phyloP scores from a whole-genome alignment of 306 rosid species.

The Vigna unguiculata region DNA sequence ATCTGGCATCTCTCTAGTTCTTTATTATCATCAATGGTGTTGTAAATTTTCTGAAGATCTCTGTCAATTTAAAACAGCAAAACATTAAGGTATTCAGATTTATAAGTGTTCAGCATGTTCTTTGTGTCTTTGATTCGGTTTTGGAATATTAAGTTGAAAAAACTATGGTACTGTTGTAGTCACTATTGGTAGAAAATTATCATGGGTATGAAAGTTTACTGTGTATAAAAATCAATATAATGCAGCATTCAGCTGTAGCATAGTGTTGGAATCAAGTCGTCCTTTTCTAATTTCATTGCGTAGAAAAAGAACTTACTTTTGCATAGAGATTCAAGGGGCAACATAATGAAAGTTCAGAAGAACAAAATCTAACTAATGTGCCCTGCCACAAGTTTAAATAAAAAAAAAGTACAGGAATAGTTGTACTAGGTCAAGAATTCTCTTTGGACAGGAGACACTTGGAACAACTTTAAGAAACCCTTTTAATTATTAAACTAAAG shows the following conservation, averaged over 20 bases:
- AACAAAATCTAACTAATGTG: conserved; percentile 36
- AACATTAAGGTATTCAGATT: too few relatives aligned
- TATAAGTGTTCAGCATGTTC: too few relatives aligned
- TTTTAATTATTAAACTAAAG: conserved; percentile 35
- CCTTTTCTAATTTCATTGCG: background rate
- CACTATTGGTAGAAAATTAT: too few relatives aligned
- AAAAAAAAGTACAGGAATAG: conserved; percentile 1
- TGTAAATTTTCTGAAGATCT: too few relatives aligned
- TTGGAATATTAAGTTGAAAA: too few relatives aligned
- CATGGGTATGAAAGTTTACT: too few relatives aligned
- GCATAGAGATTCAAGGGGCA: conserved; percentile 33
- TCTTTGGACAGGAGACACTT: conserved; percentile 44
- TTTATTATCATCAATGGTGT: background rate
- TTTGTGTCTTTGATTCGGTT: too few relatives aligned
- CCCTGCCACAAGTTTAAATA: conserved; percentile 21
- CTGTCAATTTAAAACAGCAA: too few relatives aligned
- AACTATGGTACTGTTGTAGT: too few relatives aligned
- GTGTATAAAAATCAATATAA: background rate
- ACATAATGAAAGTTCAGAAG: conserved; percentile 9
- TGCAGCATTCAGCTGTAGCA: background rate
- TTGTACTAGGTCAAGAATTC: conserved; percentile 36
- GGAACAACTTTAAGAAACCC: conserved; percentile 42
- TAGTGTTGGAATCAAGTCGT: conserved; percentile 36
- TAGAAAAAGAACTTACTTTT: conserved; percentile 23
- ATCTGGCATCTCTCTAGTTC: background rate